phyloP scores from a whole-genome alignment of 1,284 basidiomycete species.

The Austropuccinia psidii region DNA sequence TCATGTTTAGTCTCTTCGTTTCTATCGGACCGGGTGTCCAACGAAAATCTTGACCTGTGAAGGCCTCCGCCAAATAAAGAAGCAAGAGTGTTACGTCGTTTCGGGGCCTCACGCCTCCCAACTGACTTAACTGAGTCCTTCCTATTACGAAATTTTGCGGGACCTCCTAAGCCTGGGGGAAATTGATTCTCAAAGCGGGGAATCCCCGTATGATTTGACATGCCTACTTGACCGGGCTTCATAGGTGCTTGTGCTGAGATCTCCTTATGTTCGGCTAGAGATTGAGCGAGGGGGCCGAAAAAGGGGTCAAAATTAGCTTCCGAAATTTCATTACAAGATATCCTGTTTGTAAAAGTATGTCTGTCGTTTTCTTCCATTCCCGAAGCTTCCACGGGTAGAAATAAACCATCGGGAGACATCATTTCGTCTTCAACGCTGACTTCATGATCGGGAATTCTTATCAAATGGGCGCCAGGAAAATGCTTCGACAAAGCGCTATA shows the following conservation, averaged over 20 bases:
- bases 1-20: conserved; percentile 10
- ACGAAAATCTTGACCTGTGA: conserved; percentile 29
- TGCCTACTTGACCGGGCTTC: neutral
- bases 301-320: too few species aligned
- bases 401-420: neutral
- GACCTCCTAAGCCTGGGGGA: too few species aligned
- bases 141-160: too few species aligned
- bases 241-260: neutral
- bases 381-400: too few species aligned
- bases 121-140: too few species aligned
- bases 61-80: conserved; percentile 31
- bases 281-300: too few species aligned
- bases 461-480: conserved; percentile 40
- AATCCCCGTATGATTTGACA: too few species aligned
- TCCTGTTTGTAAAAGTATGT: neutral
- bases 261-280: neutral
- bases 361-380: conserved; percentile 13
- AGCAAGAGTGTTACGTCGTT: conserved; percentile 15
- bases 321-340: too few species aligned
- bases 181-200: too few species aligned
- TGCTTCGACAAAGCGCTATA: conserved; percentile 36
- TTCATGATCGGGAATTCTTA: conserved; percentile 36
- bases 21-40: conserved; percentile 25
- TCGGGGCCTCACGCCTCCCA: neutral
- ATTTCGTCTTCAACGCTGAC: conserved; percentile 36